Base-by-base conservation (phyloP, 2,329 filamentous ascomycete species). In the Fonsecaea monophora region DNA sequence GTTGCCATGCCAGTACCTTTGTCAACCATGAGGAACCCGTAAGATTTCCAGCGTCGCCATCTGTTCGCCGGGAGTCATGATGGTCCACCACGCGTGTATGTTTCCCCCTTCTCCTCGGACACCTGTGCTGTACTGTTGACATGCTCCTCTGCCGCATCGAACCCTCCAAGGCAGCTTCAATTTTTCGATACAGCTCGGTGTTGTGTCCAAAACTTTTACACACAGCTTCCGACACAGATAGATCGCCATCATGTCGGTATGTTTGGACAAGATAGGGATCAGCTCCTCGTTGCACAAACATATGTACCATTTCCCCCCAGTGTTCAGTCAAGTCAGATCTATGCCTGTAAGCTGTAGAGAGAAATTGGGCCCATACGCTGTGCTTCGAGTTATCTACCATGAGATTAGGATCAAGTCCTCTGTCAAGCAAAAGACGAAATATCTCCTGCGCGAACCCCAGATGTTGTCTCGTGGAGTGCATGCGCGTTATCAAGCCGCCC, bases 361-460 rank as follows among this genome's bases (percentile, higher is more conserved):
- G 2, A 12, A 54, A 4, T 9, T 6, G 25, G 34, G 6, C 25
- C 50, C 50, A 54, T 12, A 54, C 12, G 12, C 25, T 4, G 8
- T 32, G 38, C 5, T 15, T 1, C 12, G 4, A 13, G 38, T 9
- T 4, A 50, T 30, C 1, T 0, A 54, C 18, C 25, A 34, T 12
- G 25, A 18, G 2, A 15, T 54, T 35, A 6, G 50, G 50, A 30
- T 34, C 12, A 3, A 54, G 50, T 13, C 50, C 25, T 54, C 32
- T 15, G 25, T 32, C 25, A 54, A 54, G 34, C 50, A 54, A 34
- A 10, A 54, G 50, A 35, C 42, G 8, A 54, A 13, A 54, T 54
- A 21, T 15, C 3, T 54, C 50, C 15, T 32, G 25, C 15, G 34
- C 12, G 25, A 35, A 34, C 25, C 3, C 32, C 21, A 9, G 4